Evolutionary conservation across 768 basidiomycete species (phyloP).

Genomic region (Coprinopsis sp.): DNA sequence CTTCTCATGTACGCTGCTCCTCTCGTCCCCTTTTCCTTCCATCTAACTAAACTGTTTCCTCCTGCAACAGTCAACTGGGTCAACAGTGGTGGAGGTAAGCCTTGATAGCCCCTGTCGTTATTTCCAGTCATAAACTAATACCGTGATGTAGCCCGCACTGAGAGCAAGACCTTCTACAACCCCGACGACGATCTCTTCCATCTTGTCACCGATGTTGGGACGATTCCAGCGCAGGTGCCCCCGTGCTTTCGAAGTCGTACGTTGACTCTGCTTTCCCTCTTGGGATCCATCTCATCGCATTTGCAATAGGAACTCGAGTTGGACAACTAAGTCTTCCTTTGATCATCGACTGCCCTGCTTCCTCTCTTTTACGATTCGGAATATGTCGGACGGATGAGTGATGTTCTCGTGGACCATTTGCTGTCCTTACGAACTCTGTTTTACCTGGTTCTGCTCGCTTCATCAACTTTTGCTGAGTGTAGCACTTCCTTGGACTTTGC

Average conservation of each 20-base stretch:
- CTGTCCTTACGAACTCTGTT: too few species aligned
- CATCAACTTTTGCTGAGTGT: too few species aligned
- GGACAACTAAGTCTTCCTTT: background rate
- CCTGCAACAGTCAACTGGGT: constrained; percentile 11
- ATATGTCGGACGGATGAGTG: too few species aligned
- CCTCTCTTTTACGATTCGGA: too few species aligned
- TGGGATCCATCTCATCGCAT: background rate
- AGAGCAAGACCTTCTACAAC: constrained; percentile 8
- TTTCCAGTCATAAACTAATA: too few species aligned
- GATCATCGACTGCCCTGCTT: too few species aligned
- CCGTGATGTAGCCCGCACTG: background rate
- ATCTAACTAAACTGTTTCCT: too few species aligned
- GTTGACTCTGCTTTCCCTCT: background rate
- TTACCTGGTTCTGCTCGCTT: too few species aligned
- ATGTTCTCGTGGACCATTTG: too few species aligned
- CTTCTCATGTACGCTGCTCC: constrained; percentile 2
- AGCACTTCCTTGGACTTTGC: too few species aligned
- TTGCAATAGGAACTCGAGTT: background rate
- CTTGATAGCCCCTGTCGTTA: background rate
- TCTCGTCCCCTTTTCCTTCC: background rate
- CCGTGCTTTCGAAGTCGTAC: constrained; percentile 8
- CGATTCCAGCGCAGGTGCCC: constrained; percentile 1
- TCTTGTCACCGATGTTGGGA: constrained; percentile 5
- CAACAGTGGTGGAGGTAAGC: constrained; percentile 6
- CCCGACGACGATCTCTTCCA: constrained; percentile 9